phyloP scores from a whole-genome alignment of 805 yeast species.

The Lipomyces kockii region DNA sequence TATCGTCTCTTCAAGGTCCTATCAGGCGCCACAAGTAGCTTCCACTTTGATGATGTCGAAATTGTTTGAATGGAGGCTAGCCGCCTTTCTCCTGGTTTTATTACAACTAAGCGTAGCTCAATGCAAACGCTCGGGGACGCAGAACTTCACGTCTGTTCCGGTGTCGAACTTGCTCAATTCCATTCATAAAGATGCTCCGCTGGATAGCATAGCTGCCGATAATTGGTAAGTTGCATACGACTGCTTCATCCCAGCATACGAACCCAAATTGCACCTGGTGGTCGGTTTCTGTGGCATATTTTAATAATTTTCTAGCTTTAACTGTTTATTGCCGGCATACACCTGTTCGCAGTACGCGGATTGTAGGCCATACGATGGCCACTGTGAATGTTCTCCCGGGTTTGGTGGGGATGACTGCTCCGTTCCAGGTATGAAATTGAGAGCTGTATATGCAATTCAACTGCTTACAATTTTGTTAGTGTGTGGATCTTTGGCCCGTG shows the following conservation, averaged over 20 bases:
- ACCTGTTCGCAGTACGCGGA: slow-evolving; percentile 86
- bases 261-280: neutral
- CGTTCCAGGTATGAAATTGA: slow-evolving; percentile 54
- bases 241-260: neutral
- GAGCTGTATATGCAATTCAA: slow-evolving; percentile 34
- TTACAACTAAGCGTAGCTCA: neutral
- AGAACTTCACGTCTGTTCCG: slow-evolving; percentile 13
- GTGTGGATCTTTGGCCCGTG: slow-evolving; percentile 80
- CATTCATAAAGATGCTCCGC: neutral
- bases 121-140: neutral
- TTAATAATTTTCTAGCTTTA: slow-evolving; percentile 57
- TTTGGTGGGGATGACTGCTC: slow-evolving; percentile 94
- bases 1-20: neutral
- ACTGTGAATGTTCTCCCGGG: slow-evolving; percentile 90
- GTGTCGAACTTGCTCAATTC: slow-evolving; percentile 15
- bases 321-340: slow-evolving; percentile 89
- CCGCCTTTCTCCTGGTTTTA: neutral
- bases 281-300: neutral
- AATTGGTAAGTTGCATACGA: slow-evolving; percentile 13
- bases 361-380: slow-evolving; percentile 88
- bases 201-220: neutral
- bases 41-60: neutral
- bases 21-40: neutral
- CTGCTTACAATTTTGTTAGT: slow-evolving; percentile 37
- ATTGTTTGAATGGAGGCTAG: neutral